Evolutionary conservation across 2,329 filamentous ascomycete species (phyloP).

Genomic region (Fusarium illudens): DNA sequence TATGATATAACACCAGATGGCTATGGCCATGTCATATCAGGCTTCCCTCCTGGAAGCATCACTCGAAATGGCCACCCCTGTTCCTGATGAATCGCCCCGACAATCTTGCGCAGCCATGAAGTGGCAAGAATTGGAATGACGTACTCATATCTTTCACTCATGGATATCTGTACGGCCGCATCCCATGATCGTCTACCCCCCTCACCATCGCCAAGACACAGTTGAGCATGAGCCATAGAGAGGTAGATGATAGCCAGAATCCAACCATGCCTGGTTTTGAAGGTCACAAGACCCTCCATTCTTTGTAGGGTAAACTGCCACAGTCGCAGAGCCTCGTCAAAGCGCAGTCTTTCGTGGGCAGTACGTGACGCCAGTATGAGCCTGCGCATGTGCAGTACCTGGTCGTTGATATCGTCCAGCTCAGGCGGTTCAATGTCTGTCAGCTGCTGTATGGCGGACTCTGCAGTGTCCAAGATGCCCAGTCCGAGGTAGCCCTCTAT

Average conservation of each 20-base stretch:
- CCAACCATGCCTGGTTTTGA: constrained; percentile 38
- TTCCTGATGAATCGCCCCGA: constrained; percentile 32
- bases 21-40: constrained; percentile 36
- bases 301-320: constrained; percentile 35
- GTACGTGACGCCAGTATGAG: constrained; percentile 41
- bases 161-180: constrained; percentile 33
- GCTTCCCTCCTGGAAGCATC: constrained; percentile 44
- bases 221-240: constrained; percentile 42
- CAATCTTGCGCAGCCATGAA: constrained; percentile 42
- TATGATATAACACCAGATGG: no score
- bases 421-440: constrained; percentile 29
- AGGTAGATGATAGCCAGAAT: constrained; percentile 40
- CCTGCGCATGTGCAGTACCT: constrained; percentile 44
- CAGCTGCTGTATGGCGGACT: constrained; percentile 21
- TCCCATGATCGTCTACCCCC: constrained; percentile 37
- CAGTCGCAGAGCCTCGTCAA: constrained; percentile 21
- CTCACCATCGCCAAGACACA: constrained; percentile 28
- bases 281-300: constrained; percentile 33
- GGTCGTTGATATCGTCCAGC: constrained; percentile 45
- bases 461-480: constrained; percentile 18
- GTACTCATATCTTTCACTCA: constrained; percentile 44
- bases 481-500: constrained; percentile 40
- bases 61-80: constrained; percentile 46
- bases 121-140: constrained; percentile 44
- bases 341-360: constrained; percentile 21